Conservation (phyloP, 257 asterid genomes). For the Capsicum pubescens region DNA sequence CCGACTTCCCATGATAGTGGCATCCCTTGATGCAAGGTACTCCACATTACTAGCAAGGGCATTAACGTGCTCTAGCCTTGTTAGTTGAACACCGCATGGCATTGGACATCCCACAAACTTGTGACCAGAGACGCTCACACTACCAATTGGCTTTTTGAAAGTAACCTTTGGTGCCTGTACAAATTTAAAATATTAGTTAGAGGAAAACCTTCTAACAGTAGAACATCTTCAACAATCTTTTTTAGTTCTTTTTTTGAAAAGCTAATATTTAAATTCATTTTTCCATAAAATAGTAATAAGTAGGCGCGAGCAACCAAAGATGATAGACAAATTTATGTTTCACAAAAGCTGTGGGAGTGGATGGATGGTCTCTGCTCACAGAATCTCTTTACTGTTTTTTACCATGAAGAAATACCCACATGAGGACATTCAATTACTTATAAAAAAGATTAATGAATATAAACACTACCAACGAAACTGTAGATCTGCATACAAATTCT, state of each 20-base stretch:
- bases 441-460: background rate
- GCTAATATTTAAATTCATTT: background rate
- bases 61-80: slow-evolving; percentile 72
- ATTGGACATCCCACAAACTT: slow-evolving; percentile 97
- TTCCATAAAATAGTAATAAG: background rate
- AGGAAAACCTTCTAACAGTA: background rate
- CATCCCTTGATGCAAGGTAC: slow-evolving; percentile 96
- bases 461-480: background rate
- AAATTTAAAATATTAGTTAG: background rate
- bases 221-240: background rate
- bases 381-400: background rate
- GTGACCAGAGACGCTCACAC: slow-evolving; percentile 97
- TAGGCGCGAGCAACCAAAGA: background rate
- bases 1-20: slow-evolving; percentile 98
- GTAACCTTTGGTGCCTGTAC: slow-evolving; percentile 90
- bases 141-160: slow-evolving; percentile 94
- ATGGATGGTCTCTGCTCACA: background rate
- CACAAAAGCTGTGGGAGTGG: background rate
- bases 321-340: background rate
- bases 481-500: slow-evolving; percentile 15
- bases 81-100: slow-evolving; percentile 96
- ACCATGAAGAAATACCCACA: background rate
- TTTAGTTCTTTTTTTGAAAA: background rate
- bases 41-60: slow-evolving; percentile 86
- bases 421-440: background rate